Conservation (phyloP, 2,329 filamentous ascomycete species). For the Fusarium liriodendri region DNA sequence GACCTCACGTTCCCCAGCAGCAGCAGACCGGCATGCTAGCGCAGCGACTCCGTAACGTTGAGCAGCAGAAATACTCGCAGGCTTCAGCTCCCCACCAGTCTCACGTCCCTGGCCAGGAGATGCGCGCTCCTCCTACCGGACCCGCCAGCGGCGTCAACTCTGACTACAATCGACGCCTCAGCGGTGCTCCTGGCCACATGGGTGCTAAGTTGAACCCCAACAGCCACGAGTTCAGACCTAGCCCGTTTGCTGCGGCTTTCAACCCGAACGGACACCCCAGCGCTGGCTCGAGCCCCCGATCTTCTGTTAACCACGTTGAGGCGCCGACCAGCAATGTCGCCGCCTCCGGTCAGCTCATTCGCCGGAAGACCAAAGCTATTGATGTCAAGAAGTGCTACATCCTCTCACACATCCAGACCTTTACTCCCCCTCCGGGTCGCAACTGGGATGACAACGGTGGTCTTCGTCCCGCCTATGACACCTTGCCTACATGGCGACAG, state of each 20-base stretch:
- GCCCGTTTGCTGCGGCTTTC: conserved; percentile 82
- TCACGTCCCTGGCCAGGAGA: conserved; percentile 70
- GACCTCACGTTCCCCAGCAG: conserved; percentile 53
- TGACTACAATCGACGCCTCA: conserved; percentile 64
- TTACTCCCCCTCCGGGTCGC: conserved; percentile 63
- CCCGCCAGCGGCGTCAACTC: conserved; percentile 70
- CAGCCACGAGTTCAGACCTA: conserved; percentile 86
- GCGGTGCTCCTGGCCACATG: conserved; percentile 62
- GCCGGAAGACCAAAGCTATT: conserved; percentile 78
- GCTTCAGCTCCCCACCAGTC: conserved; percentile 54
- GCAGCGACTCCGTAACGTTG: conserved; percentile 63
- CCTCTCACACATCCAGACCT: conserved; percentile 64
- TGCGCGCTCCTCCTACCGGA: conserved; percentile 78
- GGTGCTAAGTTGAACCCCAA: conserved; percentile 72
- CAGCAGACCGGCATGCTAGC: conserved; percentile 59
- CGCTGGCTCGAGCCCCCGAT: conserved; percentile 77
- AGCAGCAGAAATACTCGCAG: conserved; percentile 63
- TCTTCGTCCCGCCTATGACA: conserved; percentile 87
- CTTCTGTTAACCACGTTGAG: conserved; percentile 64
- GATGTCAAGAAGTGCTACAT: conserved; percentile 76
- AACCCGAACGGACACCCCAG: conserved; percentile 77
- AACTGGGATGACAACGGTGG: conserved; percentile 83
- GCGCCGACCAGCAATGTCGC: conserved; percentile 35
- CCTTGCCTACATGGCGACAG: conserved; percentile 85
- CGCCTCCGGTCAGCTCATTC: conserved; percentile 63